Evolutionary conservation across 106 monocot species (phyloP).

Genomic region (Vanilla planifolia): DNA sequence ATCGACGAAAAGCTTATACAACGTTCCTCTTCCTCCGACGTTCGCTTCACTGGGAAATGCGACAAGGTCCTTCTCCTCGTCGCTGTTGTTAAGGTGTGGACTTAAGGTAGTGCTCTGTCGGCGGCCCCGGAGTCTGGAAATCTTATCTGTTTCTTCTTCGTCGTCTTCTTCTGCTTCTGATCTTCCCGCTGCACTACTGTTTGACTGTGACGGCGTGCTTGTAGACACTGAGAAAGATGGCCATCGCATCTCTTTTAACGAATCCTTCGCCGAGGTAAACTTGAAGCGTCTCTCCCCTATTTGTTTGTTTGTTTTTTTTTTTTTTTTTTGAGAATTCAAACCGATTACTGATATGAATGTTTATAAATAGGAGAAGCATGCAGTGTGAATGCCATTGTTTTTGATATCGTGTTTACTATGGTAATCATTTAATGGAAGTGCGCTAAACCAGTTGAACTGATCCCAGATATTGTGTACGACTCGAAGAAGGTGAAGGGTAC

Average conservation of each 20-base stretch:
- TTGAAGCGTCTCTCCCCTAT: too few relatives aligned
- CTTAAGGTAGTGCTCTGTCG: neutral
- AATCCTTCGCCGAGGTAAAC: constrained; percentile 80
- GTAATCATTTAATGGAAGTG: too few relatives aligned
- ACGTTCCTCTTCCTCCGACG: neutral
- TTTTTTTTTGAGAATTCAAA: too few relatives aligned
- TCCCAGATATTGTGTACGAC: too few relatives aligned
- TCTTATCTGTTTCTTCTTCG: constrained; percentile 18
- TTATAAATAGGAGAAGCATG: too few relatives aligned
- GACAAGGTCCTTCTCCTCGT: neutral
- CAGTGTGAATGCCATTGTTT: too few relatives aligned
- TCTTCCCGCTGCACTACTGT: constrained; percentile 71
- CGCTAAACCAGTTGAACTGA: too few relatives aligned
- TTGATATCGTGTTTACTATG: too few relatives aligned
- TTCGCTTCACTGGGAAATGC: neutral
- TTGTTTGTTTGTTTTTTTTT: too few relatives aligned
- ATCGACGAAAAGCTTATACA: neutral
- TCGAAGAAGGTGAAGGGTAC: too few relatives aligned
- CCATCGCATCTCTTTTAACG: constrained; percentile 88
- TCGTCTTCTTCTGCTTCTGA: constrained; percentile 13
- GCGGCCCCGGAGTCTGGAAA: neutral
- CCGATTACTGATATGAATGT: too few relatives aligned
- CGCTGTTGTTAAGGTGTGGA: neutral
- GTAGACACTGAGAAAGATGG: constrained; percentile 99
- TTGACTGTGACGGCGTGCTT: constrained; percentile 95